Percentiles rank a stretch among this genome's conserved stretches.
Evolutionary conservation across 352 stramenopile species (phyloP).

Genomic region (Phytophthora tentaculata): DNA sequence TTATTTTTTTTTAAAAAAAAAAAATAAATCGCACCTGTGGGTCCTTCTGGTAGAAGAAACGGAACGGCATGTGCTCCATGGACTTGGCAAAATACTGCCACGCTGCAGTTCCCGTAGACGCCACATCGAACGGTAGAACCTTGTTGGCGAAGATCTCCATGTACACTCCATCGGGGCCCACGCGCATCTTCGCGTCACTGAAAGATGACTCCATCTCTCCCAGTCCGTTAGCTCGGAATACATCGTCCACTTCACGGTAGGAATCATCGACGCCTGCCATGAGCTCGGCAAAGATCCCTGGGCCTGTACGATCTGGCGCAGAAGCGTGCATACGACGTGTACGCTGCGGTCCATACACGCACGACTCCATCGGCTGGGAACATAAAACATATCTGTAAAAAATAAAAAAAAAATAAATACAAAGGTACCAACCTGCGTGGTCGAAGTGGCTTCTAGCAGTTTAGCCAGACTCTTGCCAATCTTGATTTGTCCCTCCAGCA

Average conservation of each 20-base stretch:
- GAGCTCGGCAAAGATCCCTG: conserved; percentile 43
- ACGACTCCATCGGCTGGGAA: conserved; percentile 41
- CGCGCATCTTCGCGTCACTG: conserved; percentile 48
- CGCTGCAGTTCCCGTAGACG: conserved; percentile 37
- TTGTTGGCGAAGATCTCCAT: conserved; percentile 62
- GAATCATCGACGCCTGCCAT: conserved; percentile 42
- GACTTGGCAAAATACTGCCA: conserved; percentile 56
- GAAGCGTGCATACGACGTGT: conserved; percentile 37
- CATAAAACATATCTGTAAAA: conserved; percentile 5
- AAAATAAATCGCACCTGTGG: conserved; percentile 47
- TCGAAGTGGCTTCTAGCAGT: conserved; percentile 41
- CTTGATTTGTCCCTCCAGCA: conserved; percentile 71
- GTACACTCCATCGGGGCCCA: conserved; percentile 38
- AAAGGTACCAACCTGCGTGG: conserved; percentile 19
- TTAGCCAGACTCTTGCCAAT: conserved; percentile 60
- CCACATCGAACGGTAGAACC: conserved; percentile 48
- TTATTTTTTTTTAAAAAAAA: too few relatives aligned
- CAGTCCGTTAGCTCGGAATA: conserved; percentile 45
- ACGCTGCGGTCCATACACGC: conserved; percentile 23
- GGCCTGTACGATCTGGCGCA: conserved; percentile 33
- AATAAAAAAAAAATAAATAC: not conserved
- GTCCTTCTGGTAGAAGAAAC: conserved; percentile 48
- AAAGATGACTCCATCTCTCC: conserved; percentile 36
- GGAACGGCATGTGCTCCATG: conserved; percentile 47
- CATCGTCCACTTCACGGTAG: conserved; percentile 42